Evolutionary conservation across 805 yeast genomes (phyloP).

Genomic region (Priceomyces carsonii): DNA sequence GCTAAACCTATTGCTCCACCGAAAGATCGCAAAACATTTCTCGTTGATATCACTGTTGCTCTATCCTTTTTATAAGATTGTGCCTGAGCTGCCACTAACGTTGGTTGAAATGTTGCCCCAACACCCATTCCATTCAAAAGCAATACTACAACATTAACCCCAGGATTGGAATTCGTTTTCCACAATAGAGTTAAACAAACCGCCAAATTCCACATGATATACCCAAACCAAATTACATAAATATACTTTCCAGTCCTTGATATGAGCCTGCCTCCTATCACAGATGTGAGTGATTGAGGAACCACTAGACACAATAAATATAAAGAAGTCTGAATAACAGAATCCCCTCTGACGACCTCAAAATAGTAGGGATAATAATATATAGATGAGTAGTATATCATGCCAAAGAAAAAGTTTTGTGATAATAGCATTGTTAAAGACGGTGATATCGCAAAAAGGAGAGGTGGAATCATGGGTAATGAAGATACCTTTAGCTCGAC

Average conservation of each 20-base stretch:
- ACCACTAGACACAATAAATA: slow-evolving; percentile 32
- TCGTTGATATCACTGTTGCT: slow-evolving; percentile 57
- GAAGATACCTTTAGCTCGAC: slow-evolving; percentile 28
- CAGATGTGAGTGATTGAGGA: slow-evolving; percentile 40
- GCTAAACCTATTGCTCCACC: slow-evolving; percentile 68
- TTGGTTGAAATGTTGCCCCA: slow-evolving; percentile 53
- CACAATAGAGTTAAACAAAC: slow-evolving; percentile 23
- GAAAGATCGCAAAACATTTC: slow-evolving; percentile 57
- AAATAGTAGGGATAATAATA: slow-evolving; percentile 24
- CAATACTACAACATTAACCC: slow-evolving; percentile 11
- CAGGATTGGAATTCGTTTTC: slow-evolving; percentile 17
- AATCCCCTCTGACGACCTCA: slow-evolving; percentile 19
- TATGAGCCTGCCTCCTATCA: slow-evolving; percentile 45
- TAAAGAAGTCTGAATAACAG: slow-evolving; percentile 20
- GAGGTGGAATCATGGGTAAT: slow-evolving; percentile 32
- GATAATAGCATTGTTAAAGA: slow-evolving; percentile 20
- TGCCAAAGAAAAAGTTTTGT: slow-evolving; percentile 27
- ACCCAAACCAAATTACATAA: slow-evolving; percentile 33
- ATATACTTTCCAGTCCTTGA: slow-evolving; percentile 43
- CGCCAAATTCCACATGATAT: slow-evolving; percentile 22
- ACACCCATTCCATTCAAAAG: slow-evolving; percentile 30
- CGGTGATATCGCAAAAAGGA: slow-evolving; percentile 18
- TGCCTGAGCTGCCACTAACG: slow-evolving; percentile 55
- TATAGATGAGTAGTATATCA: slow-evolving; percentile 22
- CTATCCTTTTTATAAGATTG: slow-evolving; percentile 53